Conservation (phyloP, 163 green algal species). For the Coccomyxa subellipsoidea region DNA sequence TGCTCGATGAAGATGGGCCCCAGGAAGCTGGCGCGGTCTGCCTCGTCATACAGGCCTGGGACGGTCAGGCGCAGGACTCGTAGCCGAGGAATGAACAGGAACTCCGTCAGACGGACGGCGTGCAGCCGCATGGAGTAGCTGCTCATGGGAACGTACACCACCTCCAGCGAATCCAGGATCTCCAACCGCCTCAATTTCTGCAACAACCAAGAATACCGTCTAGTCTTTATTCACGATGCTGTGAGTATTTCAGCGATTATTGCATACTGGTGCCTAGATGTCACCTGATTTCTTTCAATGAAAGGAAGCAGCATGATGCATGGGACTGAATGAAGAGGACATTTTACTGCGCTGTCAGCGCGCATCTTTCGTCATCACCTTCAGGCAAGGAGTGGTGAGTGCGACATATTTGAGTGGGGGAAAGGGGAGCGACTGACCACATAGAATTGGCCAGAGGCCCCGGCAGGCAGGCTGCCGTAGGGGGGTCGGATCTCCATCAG, state of each 20-base stretch:
- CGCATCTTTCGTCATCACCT: too few relatives aligned
- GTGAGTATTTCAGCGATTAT: too few relatives aligned
- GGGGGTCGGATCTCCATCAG: background rate
- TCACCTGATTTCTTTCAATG: too few relatives aligned
- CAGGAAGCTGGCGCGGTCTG: background rate
- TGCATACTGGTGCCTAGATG: too few relatives aligned
- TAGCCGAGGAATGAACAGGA: background rate
- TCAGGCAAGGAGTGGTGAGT: too few relatives aligned
- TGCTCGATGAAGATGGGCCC: background rate
- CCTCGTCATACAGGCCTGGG: background rate
- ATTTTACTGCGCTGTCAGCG: too few relatives aligned
- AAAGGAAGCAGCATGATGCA: too few relatives aligned
- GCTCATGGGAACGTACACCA: background rate
- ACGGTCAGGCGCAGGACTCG: background rate
- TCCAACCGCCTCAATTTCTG: background rate
- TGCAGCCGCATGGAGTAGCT: constrained; percentile 5
- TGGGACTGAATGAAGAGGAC: too few relatives aligned
- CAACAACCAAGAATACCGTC: background rate
- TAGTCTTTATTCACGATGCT: too few relatives aligned
- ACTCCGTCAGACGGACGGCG: background rate
- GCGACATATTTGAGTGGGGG: background rate
- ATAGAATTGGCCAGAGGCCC: background rate
- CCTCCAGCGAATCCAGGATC: background rate
- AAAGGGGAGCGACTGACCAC: background rate
- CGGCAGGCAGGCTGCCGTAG: background rate